Evolutionary conservation across 768 basidiomycete genomes (phyloP), one percentile per base, ranked within the genome.

Genomic region (Paxillus rubicundulus): DNA sequence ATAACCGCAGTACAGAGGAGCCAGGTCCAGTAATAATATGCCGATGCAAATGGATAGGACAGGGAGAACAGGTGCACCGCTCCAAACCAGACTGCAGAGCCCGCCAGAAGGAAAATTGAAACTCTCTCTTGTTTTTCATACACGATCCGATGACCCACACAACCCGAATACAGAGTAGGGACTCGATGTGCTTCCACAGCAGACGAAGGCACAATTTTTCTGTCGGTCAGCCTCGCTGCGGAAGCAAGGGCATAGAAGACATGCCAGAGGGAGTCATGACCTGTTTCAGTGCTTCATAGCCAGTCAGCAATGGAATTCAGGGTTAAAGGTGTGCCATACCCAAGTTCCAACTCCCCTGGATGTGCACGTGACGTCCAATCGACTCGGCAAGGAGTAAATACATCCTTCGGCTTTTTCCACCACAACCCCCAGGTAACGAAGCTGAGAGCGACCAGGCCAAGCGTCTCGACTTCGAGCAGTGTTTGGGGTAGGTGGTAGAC

Each of bases 341-440:
- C 24, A 4, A 21, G 20, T 9, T 9, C 21, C 41, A 16, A 12
- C 1, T 42, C 9, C 9, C 16, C 21, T 21, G 41, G 18, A 24
- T 36, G 1, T 30, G 6, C 17, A 12, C 5, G 18, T 30, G 14
- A 18, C 9, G 18, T 37, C 34, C 24, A 46, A 20, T 53, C 14
- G 13, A 45, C 40, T 37, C 27, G n/a, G 32, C 41, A 18, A n/a
- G 60, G 66, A 8, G 52, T 53, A 9, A 54, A 56, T 0, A 75
- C 67, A 48, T 70, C 67, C 10, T 69, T 61, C 2, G 74, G 75
- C 57, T 77, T 77, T 27, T 65, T 34, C 73, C 70, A 75, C 74
- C 75, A 75, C 1, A 71, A 43, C 1, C 47, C 32, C 52, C 72
- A 74, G 12, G 61, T 67, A 9, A 63, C 51, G 12, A 64, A 54